phyloP scores from a whole-genome alignment of 1,284 basidiomycete genomes.

The Volvariella surrecta region DNA sequence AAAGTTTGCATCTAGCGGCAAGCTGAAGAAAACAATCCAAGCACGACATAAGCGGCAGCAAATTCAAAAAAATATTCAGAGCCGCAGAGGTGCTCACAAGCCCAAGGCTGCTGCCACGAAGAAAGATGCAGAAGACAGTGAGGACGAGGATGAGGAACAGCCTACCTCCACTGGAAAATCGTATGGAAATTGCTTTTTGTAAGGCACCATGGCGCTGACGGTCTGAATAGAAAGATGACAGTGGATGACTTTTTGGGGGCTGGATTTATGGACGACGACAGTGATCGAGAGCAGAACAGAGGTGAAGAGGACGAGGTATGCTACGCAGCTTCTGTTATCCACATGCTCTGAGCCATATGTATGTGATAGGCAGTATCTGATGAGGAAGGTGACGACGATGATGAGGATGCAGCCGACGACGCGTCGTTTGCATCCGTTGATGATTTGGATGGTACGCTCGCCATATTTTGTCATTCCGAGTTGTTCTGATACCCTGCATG shows the following conservation, averaged over 20 bases:
- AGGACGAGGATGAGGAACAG: constrained; percentile 29
- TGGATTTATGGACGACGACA: constrained; percentile 53
- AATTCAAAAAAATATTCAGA: constrained; percentile 62
- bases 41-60: constrained; percentile 72
- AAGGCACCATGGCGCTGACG: no score
- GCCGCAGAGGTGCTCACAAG: constrained; percentile 32
- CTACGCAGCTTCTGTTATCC: no score
- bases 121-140: constrained; percentile 29
- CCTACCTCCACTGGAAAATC: constrained; percentile 21
- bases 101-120: constrained; percentile 29
- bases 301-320: constrained; percentile 17
- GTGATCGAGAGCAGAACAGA: constrained; percentile 32
- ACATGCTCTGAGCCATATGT: neutral
- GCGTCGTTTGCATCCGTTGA: constrained; percentile 72
- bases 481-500: neutral
- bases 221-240: constrained; percentile 43
- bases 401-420: constrained; percentile 48
- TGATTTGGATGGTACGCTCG: constrained; percentile 54
- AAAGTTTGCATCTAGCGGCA: constrained; percentile 83
- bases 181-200: no score
- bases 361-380: constrained; percentile 9
- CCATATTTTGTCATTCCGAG: neutral
- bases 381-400: constrained; percentile 38
- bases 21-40: constrained; percentile 80
- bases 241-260: constrained; percentile 80